phyloP scores from a whole-genome alignment of 1,284 basidiomycete genomes.

The Melampsora americana region DNA sequence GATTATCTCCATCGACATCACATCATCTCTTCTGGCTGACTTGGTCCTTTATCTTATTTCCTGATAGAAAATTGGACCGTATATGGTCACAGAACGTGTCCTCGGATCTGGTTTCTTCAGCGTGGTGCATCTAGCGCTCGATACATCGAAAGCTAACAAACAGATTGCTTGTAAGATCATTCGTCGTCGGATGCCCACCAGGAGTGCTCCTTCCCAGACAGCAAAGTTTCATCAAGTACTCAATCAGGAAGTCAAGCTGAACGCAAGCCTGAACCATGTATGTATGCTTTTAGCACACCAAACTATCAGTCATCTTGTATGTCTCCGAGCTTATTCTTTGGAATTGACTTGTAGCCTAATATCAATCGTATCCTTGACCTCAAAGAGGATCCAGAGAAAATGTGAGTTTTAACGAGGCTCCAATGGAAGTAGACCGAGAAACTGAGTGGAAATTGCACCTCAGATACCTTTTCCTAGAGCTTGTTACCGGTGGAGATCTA shows the following conservation, averaged over 20 bases:
- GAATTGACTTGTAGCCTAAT: constrained; percentile 24
- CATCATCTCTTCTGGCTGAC: background rate
- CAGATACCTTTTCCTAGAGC: constrained; percentile 41
- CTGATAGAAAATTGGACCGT: constrained; percentile 26
- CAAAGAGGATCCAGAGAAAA: constrained; percentile 29
- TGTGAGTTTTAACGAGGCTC: constrained; percentile 11
- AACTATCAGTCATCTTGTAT: background rate
- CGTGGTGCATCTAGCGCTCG: constrained; percentile 34
- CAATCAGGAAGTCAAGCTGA: constrained; percentile 32
- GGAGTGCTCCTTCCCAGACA: constrained; percentile 1
- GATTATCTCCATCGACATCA: background rate
- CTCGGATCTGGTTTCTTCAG: constrained; percentile 43
- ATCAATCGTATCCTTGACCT: constrained; percentile 42
- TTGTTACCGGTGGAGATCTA: constrained; percentile 42
- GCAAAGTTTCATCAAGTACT: constrained; percentile 32
- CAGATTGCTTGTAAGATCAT: constrained; percentile 43
- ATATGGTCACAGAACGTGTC: constrained; percentile 30
- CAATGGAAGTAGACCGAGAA: background rate
- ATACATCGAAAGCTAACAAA: constrained; percentile 5
- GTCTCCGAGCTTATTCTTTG: background rate
- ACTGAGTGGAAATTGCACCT: too few relatives aligned
- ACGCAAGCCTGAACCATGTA: constrained; percentile 41
- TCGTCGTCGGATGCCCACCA: constrained; percentile 2
- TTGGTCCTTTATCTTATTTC: background rate
- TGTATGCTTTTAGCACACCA: background rate